These are phyloP conservation scores for Cyberlindnera bimundalis DNA, from an alignment of 805 yeast species.

Conservation along the genomic window DNA sequence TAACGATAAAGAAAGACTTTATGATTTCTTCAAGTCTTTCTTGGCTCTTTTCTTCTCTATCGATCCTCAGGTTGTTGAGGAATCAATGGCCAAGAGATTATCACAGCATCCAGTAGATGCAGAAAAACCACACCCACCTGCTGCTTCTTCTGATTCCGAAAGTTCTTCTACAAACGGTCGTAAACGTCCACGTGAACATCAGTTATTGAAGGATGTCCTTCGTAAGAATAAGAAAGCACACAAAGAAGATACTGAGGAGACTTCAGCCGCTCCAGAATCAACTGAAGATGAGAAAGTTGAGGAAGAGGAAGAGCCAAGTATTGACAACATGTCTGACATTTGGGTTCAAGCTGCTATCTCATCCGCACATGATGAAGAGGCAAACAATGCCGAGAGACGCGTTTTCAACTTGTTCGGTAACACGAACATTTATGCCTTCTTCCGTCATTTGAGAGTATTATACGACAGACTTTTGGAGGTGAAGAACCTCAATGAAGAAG, in stretches of 20 bases:
- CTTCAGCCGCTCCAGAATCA: constrained; percentile 25
- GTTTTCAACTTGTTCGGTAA: constrained; percentile 81
- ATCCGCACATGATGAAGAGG: constrained; percentile 27
- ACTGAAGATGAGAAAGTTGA: constrained; percentile 25
- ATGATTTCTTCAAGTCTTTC: constrained; percentile 67
- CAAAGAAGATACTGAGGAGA: constrained; percentile 29
- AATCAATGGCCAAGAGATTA: constrained; percentile 32
- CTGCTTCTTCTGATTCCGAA: constrained; percentile 18
- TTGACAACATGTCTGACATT: constrained; percentile 24
- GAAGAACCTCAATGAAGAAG: constrained; percentile 66
- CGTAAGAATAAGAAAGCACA: constrained; percentile 43
- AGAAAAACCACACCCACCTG: constrained; percentile 4
- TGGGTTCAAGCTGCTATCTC: constrained; percentile 26
- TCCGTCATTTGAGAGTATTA: constrained; percentile 79
- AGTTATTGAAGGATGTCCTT: constrained; percentile 57
- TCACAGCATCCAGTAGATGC: constrained; percentile 16
- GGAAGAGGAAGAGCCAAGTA: constrained; percentile 27
- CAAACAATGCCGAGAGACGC: constrained; percentile 38
- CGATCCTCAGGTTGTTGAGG: constrained; percentile 46
- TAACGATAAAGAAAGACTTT: constrained; percentile 74
- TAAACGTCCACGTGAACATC: constrained; percentile 44
- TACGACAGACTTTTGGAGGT: constrained; percentile 79
- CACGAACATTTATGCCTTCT: constrained; percentile 82
- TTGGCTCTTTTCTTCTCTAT: constrained; percentile 68
- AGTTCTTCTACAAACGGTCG: constrained; percentile 20